phyloP scores from a whole-genome alignment of 2,329 filamentous ascomycete species.

The Diaporthe australafricana region DNA sequence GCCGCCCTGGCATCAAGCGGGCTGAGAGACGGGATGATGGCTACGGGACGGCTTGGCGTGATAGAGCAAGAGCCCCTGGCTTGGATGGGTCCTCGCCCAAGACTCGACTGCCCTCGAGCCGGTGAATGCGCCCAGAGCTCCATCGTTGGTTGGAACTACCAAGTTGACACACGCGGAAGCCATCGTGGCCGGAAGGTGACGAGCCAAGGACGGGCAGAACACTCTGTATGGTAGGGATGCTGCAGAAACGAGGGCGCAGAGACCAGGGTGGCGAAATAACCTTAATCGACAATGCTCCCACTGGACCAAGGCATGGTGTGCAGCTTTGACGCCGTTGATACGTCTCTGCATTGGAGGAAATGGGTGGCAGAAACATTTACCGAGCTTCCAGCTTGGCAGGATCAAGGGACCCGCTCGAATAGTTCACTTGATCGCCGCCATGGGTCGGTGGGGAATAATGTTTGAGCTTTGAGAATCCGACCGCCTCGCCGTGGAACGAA shows the following conservation, averaged over 20 bases:
- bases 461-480: slow-evolving; percentile 22
- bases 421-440: slow-evolving; percentile 20
- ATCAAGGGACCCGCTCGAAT: not conserved
- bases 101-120: not conserved
- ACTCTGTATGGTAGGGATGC: slow-evolving; percentile 23
- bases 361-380: slow-evolving; percentile 26
- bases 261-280: slow-evolving; percentile 33
- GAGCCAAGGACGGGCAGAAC: not conserved
- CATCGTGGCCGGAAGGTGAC: slow-evolving; percentile 6
- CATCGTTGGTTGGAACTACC: not conserved
- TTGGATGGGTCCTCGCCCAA: slow-evolving; percentile 8
- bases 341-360: not conserved
- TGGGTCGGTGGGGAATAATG: not conserved
- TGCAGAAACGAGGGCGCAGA: slow-evolving; percentile 21
- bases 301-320: not conserved
- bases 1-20: not conserved
- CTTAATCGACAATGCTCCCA: slow-evolving; percentile 29
- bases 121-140: not conserved
- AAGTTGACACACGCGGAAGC: slow-evolving; percentile 20
- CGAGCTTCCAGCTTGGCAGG: slow-evolving; percentile 25
- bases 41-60: slow-evolving; percentile 8
- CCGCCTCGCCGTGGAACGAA: slow-evolving; percentile 2
- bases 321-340: slow-evolving; percentile 14
- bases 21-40: slow-evolving; percentile 14
- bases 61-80: slow-evolving; percentile 8